Evolutionary conservation across 2,329 filamentous ascomycete species (phyloP), one percentile per base, ranked within the genome.

Genomic region (Venturia pyrina): DNA sequence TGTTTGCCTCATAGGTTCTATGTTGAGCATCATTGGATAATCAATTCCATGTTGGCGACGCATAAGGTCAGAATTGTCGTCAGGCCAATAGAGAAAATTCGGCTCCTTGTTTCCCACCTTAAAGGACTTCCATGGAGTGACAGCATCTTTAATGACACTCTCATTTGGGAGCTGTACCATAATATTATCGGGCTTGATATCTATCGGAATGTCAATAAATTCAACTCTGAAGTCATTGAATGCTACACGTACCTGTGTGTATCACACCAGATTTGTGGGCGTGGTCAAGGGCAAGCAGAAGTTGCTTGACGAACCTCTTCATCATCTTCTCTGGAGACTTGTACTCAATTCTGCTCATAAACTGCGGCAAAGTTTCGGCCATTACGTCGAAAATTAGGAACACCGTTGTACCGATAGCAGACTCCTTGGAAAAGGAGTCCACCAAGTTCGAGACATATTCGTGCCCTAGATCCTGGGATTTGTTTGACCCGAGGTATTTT

Each of bases 341-440:
- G n/a, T n/a, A 21, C 5, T 17, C 53, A 44, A 34, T 15, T 24
- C 11, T 62, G 1, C 19, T 13, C 53, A 17, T 19, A 17, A 57
- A 57, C 3, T 11, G 5, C 6, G 17, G n/a, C 59, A 62, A 62
- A n/a, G 59, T 44, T 32, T 62, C 59, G 3, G n/a, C 37, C 59
- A 62, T 44, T 1, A 62, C 17, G 5, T 43, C 37, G 24, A 44
- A 44, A 2, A 62, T 43, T n/a, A 62, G 15, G 28, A 24, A 62
- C 1, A 44, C 17, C 5, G 28, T 34, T 3, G 15, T 34, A 8
- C 28, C 53, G 10, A 34, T 66, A 61, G 34, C 64, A 53, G 70
- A n/a, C 24, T 43, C 59, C 50, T 69, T 19, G 28, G 28, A n/a
- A 19, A 57, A 57, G 13, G 28, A 37, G 28, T 57, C 53, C 1